Evolutionary conservation across 2,329 filamentous ascomycete genomes (phyloP).

Genomic region (Colletotrichum simmondsii): DNA sequence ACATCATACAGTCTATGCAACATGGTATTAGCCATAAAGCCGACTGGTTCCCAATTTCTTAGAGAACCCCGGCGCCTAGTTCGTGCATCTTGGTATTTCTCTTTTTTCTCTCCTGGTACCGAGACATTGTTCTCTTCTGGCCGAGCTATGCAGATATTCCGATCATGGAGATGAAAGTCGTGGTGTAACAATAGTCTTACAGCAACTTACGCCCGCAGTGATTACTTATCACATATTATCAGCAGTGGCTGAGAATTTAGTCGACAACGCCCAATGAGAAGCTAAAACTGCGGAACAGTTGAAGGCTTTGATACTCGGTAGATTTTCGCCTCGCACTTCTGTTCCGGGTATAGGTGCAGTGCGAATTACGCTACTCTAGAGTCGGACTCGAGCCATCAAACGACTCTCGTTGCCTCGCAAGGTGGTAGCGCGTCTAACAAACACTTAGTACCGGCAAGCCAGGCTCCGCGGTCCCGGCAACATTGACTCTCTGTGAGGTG

Average conservation of each 20-base stretch:
- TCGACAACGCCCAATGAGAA: neutral
- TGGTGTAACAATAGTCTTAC: neutral
- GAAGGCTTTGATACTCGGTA: neutral
- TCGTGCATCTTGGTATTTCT: neutral
- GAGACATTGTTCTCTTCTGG: neutral
- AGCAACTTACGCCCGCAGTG: neutral
- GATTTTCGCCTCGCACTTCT: constrained; percentile 10
- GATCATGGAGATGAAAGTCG: neutral
- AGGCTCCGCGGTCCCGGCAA: neutral
- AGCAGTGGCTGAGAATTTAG: neutral
- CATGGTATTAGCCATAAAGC: neutral
- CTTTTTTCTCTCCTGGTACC: neutral
- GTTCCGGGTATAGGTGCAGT: neutral
- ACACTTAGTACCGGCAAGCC: neutral
- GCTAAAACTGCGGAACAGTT: neutral
- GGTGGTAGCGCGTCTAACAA: neutral
- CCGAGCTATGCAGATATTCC: constrained; percentile 16
- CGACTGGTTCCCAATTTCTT: neutral
- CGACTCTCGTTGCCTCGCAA: neutral
- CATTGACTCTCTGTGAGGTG: neutral
- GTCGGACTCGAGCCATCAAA: neutral
- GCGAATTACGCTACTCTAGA: neutral
- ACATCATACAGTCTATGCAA: neutral
- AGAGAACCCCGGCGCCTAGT: neutral
- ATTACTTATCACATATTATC: neutral